A percentile compares a stretch with the other conserved stretches of the same genome.
phyloP scores from a whole-genome alignment of 2,329 filamentous ascomycete genomes.

The Exophiala xenobiotica region DNA sequence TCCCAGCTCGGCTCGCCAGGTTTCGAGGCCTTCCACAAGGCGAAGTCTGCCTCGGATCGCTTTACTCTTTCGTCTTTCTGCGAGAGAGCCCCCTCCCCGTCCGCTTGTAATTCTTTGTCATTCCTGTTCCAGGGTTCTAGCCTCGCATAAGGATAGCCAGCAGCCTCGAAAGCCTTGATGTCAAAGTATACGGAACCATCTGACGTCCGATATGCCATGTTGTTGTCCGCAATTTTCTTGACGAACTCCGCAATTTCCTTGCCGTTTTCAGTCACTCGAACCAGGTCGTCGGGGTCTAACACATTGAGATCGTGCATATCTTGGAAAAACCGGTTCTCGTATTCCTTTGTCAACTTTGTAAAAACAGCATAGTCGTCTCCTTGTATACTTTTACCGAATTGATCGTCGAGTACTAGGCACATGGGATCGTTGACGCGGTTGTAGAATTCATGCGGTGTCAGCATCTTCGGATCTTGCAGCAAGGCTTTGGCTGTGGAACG shows the following conservation, averaged over 20 bases:
- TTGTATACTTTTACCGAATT: constrained; percentile 57
- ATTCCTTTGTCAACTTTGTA: constrained; percentile 78
- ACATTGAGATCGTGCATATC: constrained; percentile 89
- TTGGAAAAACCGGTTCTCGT: constrained; percentile 81
- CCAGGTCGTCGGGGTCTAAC: constrained; percentile 75
- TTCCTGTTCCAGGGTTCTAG: constrained; percentile 82
- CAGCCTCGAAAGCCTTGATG: constrained; percentile 78
- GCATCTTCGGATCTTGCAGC: constrained; percentile 32
- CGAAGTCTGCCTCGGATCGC: constrained; percentile 78
- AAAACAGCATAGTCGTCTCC: constrained; percentile 72
- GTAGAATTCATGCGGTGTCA: constrained; percentile 51
- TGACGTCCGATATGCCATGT: constrained; percentile 72
- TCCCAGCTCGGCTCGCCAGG: constrained; percentile 88
- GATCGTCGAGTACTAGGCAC: constrained; percentile 74
- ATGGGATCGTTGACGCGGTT: constrained; percentile 66
- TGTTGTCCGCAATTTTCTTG: constrained; percentile 76
- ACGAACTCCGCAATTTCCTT: constrained; percentile 84
- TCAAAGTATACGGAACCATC: constrained; percentile 95
- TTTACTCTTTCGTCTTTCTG: constrained; percentile 61
- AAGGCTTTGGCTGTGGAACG: constrained; percentile 55
- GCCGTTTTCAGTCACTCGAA: constrained; percentile 89
- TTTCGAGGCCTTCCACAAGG: constrained; percentile 90
- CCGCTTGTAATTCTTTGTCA: constrained; percentile 77
- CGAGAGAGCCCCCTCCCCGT: constrained; percentile 81
- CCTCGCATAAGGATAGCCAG: constrained; percentile 80